Percentiles rank a stretch among this genome's conserved stretches.
These are phyloP conservation scores for Plasmodium gaboni DNA, from an alignment of 169 alveolate genomes.

Conservation along the genomic window DNA sequence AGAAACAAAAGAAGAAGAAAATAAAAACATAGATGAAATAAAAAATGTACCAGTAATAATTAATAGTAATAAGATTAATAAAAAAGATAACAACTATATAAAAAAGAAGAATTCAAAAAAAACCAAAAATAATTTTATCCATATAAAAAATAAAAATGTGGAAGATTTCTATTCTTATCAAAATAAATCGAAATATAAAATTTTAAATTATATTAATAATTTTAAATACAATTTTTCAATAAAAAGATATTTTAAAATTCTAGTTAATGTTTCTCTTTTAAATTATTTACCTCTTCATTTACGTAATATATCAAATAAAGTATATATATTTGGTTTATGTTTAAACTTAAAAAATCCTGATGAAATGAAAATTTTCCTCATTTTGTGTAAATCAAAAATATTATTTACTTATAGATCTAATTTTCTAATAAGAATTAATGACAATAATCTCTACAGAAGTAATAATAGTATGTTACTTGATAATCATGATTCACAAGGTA, in stretches of 20 bases:
- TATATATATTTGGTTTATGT: conserved; percentile 24
- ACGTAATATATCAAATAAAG: conserved; percentile 49
- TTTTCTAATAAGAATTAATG: conserved; percentile 50
- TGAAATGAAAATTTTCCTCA: conserved; percentile 34
- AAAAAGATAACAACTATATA: neutral
- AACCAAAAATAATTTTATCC: conserved; percentile 15
- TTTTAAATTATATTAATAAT: conserved; percentile 39
- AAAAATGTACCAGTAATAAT: neutral
- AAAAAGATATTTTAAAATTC: conserved; percentile 55
- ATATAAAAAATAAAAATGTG: conserved; percentile 13
- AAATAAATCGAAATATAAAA: conserved; percentile 36
- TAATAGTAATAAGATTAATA: conserved; percentile 4
- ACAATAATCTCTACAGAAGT: conserved; percentile 1
- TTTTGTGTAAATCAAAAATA: conserved; percentile 62
- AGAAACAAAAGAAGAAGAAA: neutral
- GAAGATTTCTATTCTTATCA: conserved; percentile 12
- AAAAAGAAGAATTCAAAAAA: conserved; percentile 2
- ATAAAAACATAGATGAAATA: neutral
- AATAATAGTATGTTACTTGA: neutral
- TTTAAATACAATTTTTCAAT: conserved; percentile 45
- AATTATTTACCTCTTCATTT: conserved; percentile 52
- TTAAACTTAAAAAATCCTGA: conserved; percentile 54
- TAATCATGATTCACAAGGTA: too few relatives aligned
- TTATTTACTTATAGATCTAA: conserved; percentile 67
- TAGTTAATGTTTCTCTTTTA: conserved; percentile 43